Evolutionary conservation across 345 rosid species (phyloP), one percentile per base, ranked within the genome.

Genomic region (Toxicodendron radicans): DNA sequence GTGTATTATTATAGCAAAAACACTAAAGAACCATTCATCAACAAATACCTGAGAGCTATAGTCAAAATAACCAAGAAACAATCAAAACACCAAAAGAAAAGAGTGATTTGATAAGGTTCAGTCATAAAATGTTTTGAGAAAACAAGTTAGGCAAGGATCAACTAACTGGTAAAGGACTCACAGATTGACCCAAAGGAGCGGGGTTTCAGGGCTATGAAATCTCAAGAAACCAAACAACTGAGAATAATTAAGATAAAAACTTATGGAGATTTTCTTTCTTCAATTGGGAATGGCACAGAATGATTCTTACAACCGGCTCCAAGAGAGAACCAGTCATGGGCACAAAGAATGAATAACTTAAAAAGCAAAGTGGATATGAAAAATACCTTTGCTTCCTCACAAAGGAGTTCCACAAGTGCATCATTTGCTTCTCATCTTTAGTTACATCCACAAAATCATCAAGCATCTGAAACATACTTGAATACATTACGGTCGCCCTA

Each of bases 371-470:
- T 3, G 43, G 21, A 76, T 64, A 63, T 60, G 35, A 64, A 56
- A 18, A 30, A 78, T 84, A 93, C 99, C 98, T 87, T 75, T 96
- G 99, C 82, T 93, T 96, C 76, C 99, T 87, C 77, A 90, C 94
- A 74, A 96, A 93, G 11, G 99, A 96, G 83, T 93, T 96, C 99
- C 99, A 96, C 80, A 93, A 70, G 81, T 96, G 98, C 99, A 96
- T 96, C 81, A 96, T 90, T 80, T 83, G 95, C 82, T 90, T 96
- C 87, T 96, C 98, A 79, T 93, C 95, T 79, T 86, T 90, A 68
- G 97, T 96, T 77, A 96, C 99, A 77, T 96, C 99, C 56, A 93
- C 97, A 64, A 96, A 93, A 85, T 96, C 99, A 78, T 93, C 99
- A 24, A 96, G 98, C 97, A 96, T 87, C 99, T 96, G 90, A 81